A percentile compares a stretch with the other conserved stretches of the same genome.
phyloP scores from a whole-genome alignment of 2,329 filamentous ascomycete genomes.

The Clonostachys sp. region DNA sequence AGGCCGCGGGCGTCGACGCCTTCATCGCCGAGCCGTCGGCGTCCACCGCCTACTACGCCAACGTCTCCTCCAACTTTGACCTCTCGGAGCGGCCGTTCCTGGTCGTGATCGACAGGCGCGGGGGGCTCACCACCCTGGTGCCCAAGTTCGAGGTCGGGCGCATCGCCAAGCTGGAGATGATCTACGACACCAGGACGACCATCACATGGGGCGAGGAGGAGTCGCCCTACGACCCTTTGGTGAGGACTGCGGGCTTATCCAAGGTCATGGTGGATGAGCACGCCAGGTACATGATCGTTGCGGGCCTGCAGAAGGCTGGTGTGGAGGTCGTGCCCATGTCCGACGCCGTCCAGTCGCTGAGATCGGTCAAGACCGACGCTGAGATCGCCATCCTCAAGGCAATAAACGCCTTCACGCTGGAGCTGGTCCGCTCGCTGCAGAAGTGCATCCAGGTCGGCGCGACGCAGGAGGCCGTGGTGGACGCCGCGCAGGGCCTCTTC shows the following conservation, averaged over 20 bases:
- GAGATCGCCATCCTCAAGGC: constrained; percentile 55
- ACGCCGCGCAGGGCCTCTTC: constrained; percentile 21
- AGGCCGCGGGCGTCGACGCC: constrained; percentile 44
- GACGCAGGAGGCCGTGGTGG: constrained; percentile 52
- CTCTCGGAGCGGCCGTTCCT: constrained; percentile 47
- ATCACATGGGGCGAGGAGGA: constrained; percentile 47
- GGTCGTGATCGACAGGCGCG: constrained; percentile 31
- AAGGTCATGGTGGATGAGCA: constrained; percentile 63
- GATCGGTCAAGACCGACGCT: constrained; percentile 50
- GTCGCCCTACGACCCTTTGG: constrained; percentile 37
- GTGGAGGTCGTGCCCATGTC: constrained; percentile 52
- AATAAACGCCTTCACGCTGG: constrained; percentile 61
- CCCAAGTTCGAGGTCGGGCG: constrained; percentile 58
- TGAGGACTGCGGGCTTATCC: constrained; percentile 14
- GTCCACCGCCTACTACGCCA: constrained; percentile 60
- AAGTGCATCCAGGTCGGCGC: constrained; percentile 50
- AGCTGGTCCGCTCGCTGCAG: constrained; percentile 52
- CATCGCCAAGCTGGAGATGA: constrained; percentile 43
- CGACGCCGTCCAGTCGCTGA: constrained; percentile 50
- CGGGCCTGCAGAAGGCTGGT: constrained; percentile 46
- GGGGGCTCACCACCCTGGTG: constrained; percentile 42
- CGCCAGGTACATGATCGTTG: constrained; percentile 58
- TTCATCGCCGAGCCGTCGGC: constrained; percentile 62
- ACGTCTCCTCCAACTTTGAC: constrained; percentile 45
- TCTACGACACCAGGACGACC: no score